Conservation (phyloP, 805 yeast genomes). For the Wickerhamiella sorbophila region DNA sequence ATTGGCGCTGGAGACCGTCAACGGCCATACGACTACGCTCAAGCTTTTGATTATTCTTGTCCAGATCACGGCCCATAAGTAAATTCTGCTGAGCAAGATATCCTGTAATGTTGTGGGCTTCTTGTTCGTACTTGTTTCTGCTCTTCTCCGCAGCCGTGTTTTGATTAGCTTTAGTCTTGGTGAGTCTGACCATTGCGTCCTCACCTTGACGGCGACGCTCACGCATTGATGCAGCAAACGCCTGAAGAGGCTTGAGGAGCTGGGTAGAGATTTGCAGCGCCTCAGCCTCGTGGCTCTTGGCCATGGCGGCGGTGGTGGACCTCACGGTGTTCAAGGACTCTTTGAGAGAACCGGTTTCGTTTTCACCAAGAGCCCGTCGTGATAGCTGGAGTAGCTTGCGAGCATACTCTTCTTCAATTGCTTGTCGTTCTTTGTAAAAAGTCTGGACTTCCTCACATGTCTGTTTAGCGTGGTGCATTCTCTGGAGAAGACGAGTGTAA, state of each 20-base stretch:
- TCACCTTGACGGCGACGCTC: constrained; percentile 45
- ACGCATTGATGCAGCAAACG: constrained; percentile 38
- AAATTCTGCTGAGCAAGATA: constrained; percentile 48
- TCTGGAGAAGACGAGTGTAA: constrained; percentile 36
- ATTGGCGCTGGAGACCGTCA: constrained; percentile 37
- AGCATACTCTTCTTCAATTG: constrained; percentile 62
- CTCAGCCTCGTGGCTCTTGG: constrained; percentile 40
- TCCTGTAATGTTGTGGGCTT: constrained; percentile 44
- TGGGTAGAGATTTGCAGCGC: constrained; percentile 38
- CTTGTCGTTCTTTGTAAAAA: constrained; percentile 39
- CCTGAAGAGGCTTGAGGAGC: constrained; percentile 37
- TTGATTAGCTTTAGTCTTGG: constrained; percentile 31
- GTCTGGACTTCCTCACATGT: constrained; percentile 39
- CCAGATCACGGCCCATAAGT: constrained; percentile 61
- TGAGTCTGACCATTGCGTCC: constrained; percentile 39
- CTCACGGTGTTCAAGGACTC: constrained; percentile 45
- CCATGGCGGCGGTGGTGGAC: constrained; percentile 44
- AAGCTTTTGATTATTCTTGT: constrained; percentile 42
- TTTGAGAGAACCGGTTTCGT: constrained; percentile 46
- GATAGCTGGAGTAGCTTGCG: constrained; percentile 40
- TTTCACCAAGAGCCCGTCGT: constrained; percentile 36
- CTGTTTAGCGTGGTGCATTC: constrained; percentile 44
- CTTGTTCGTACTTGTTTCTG: constrained; percentile 38
- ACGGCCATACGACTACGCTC: constrained; percentile 34
- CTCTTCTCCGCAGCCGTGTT: constrained; percentile 24